Evolutionary conservation across 2,329 filamentous ascomycete genomes (phyloP).

Genomic region (Penicillium sumatraense): DNA sequence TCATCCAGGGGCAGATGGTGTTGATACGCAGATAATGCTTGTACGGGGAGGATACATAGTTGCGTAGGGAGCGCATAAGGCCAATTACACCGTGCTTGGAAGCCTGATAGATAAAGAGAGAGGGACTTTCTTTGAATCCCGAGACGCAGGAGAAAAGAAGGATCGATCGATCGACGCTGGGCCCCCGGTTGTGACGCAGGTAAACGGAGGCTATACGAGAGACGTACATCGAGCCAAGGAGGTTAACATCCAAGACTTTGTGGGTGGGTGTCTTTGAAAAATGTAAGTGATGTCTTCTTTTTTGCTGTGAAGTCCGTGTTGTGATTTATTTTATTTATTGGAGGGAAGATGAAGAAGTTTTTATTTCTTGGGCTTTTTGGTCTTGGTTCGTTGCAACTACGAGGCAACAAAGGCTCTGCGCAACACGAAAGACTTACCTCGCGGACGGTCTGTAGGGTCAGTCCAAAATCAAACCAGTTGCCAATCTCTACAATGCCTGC

Average conservation of each 20-base stretch:
- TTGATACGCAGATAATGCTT: slow-evolving; percentile 50
- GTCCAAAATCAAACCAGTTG: slow-evolving; percentile 51
- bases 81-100: slow-evolving; percentile 58
- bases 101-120: slow-evolving; percentile 53
- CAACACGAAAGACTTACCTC: slow-evolving; percentile 32
- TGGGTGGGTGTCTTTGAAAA: slow-evolving; percentile 35
- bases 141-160: slow-evolving; percentile 52
- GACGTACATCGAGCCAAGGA: slow-evolving; percentile 54
- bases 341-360: too few species aligned
- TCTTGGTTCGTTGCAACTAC: not conserved
- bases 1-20: slow-evolving; percentile 52
- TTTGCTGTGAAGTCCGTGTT: not conserved
- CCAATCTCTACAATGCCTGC: slow-evolving; percentile 53
- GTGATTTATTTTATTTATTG: not conserved
- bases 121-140: slow-evolving; percentile 55
- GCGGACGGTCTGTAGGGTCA: slow-evolving; percentile 50
- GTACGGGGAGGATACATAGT: slow-evolving; percentile 36
- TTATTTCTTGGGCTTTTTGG: too few species aligned
- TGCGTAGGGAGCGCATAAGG: slow-evolving; percentile 52
- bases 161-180: slow-evolving; percentile 45
- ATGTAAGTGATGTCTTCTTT: not conserved
- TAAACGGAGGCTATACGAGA: slow-evolving; percentile 56
- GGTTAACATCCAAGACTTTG: slow-evolving; percentile 53
- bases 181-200: slow-evolving; percentile 46
- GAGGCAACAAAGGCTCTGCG: not conserved